Evolutionary conservation across 1,139 yeast species (phyloP).

Genomic region (Debaryomyces subglobosus): DNA sequence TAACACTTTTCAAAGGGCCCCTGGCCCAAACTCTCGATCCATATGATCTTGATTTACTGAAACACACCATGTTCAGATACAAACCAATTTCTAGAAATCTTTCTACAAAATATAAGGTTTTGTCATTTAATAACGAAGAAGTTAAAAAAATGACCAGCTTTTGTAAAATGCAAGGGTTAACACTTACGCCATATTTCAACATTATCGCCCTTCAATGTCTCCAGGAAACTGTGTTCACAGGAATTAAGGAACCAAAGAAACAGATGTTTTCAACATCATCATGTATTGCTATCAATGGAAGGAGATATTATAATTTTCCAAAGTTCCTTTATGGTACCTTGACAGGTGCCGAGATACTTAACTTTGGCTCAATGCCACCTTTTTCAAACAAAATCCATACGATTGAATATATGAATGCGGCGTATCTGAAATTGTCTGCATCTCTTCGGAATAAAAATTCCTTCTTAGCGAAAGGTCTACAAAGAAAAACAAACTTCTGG

Average conservation of each 20-base stretch:
- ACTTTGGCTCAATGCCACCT: not conserved
- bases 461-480: not conserved
- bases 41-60: not conserved
- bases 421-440: not conserved
- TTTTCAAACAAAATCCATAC: not conserved
- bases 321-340: not conserved
- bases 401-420: not conserved
- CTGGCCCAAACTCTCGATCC: not conserved
- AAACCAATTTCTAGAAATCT: not conserved
- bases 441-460: not conserved
- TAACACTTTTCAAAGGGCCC: not conserved
- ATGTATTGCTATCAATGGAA: not conserved
- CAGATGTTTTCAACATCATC: not conserved
- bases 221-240: not conserved
- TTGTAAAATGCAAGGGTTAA: not conserved
- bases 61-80: not conserved
- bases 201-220: not conserved
- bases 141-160: not conserved
- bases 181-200: not conserved
- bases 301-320: not conserved
- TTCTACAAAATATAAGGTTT: not conserved
- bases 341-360: not conserved
- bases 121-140: not conserved
- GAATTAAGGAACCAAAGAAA: not conserved
- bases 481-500: not conserved